phyloP scores from a whole-genome alignment of 805 yeast species.

The Saccharomycopsis sp. region DNA sequence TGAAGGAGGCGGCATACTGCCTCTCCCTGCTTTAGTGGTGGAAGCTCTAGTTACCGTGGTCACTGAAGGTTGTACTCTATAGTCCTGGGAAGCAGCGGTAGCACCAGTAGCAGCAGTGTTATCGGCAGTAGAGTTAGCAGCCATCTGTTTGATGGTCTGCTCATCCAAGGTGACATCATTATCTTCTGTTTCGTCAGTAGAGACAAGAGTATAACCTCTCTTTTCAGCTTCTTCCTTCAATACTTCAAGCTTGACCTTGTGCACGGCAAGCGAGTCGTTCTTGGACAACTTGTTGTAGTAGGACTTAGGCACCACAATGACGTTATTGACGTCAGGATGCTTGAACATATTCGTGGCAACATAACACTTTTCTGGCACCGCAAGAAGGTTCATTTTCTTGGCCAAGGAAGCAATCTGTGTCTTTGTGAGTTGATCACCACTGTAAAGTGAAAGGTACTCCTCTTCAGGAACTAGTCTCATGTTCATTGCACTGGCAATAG shows the following conservation, averaged over 20 bases:
- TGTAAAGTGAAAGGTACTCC: slow-evolving; percentile 29
- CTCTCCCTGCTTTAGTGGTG: not conserved
- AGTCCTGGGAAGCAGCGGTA: not conserved
- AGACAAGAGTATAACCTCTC: slow-evolving; percentile 34
- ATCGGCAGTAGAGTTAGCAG: not conserved
- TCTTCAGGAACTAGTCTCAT: slow-evolving; percentile 39
- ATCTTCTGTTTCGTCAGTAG: slow-evolving; percentile 18
- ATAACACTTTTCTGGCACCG: slow-evolving; percentile 53
- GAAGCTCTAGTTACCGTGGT: not conserved
- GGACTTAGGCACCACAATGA: slow-evolving; percentile 56
- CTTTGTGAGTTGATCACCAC: slow-evolving; percentile 16
- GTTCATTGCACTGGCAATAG: slow-evolving; percentile 34
- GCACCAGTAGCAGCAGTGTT: not conserved
- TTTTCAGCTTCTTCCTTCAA: slow-evolving; percentile 40
- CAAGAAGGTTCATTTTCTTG: slow-evolving; percentile 39
- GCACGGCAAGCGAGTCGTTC: slow-evolving; percentile 37
- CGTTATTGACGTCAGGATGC: slow-evolving; percentile 46
- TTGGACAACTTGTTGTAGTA: slow-evolving; percentile 55
- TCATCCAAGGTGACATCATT: slow-evolving; percentile 13
- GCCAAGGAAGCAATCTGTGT: slow-evolving; percentile 36
- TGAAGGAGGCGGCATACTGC: slow-evolving; percentile 12
- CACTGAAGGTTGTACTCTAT: not conserved
- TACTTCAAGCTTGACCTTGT: slow-evolving; percentile 39
- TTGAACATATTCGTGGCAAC: slow-evolving; percentile 56
- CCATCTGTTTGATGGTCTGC: not conserved